Evolutionary conservation across 176 grass and related monocot species (phyloP).

Genomic region (Calamus simplicifolius): DNA sequence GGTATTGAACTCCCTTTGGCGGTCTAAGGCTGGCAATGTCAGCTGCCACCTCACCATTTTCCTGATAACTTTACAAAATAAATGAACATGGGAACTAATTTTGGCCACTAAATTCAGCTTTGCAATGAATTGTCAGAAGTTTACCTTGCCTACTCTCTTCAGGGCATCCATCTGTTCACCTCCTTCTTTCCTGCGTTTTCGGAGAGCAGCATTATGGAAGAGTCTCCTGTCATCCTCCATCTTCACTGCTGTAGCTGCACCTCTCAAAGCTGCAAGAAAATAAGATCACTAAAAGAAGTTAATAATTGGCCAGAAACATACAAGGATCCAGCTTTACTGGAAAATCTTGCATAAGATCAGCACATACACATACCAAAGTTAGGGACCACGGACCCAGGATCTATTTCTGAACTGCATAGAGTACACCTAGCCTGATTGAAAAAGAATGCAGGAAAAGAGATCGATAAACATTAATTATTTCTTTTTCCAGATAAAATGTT

Average conservation of each 20-base stretch:
- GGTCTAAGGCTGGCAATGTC: slow-evolving; percentile 27
- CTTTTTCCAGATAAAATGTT: no score
- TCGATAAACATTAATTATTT: no score
- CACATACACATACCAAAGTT: slow-evolving; percentile 37
- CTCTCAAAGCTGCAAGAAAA: slow-evolving; percentile 54
- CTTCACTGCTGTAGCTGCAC: slow-evolving; percentile 67
- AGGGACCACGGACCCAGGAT: slow-evolving; percentile 31
- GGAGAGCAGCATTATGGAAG: slow-evolving; percentile 50
- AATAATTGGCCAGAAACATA: not conserved
- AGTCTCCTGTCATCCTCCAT: slow-evolving; percentile 63
- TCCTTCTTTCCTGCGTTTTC: slow-evolving; percentile 63
- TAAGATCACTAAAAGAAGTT: slow-evolving; percentile 18
- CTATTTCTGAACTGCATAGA: slow-evolving; percentile 50
- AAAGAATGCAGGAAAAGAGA: not conserved
- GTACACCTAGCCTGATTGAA: slow-evolving; percentile 49
- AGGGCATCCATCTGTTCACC: slow-evolving; percentile 34
- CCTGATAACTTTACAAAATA: slow-evolving; percentile 26
- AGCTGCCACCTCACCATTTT: slow-evolving; percentile 28
- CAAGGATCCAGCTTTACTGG: not conserved
- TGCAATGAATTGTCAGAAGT: not conserved
- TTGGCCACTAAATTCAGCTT: no score
- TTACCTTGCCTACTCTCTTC: slow-evolving; percentile 40
- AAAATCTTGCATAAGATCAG: slow-evolving; percentile 7
- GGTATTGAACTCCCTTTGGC: slow-evolving; percentile 56
- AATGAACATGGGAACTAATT: not conserved